A percentile compares a stretch with the other conserved stretches of the same genome.
phyloP scores from a whole-genome alignment of 169 alveolate genomes.

The Plasmodium gallinaceum region DNA sequence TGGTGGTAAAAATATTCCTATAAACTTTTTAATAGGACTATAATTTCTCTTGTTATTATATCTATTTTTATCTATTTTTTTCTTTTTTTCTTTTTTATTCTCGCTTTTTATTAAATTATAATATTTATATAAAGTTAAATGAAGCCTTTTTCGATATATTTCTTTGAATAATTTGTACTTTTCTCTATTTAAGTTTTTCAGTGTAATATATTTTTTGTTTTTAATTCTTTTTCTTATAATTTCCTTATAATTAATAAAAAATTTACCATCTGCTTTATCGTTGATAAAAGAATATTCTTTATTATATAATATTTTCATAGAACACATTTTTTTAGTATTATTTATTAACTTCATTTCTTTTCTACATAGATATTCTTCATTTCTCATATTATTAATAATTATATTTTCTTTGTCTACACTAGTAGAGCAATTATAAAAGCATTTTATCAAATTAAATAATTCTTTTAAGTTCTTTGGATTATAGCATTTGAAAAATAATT shows the following conservation, averaged over 20 bases:
- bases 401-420: neutral
- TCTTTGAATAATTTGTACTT: conserved; percentile 11
- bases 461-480: conserved; percentile 16
- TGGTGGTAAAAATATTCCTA: conserved; percentile 67
- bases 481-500: neutral
- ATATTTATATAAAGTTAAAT: conserved; percentile 5
- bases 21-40: conserved; percentile 26
- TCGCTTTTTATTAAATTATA: neutral
- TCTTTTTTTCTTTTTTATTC: neutral
- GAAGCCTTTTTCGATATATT: neutral
- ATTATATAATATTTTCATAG: conserved; percentile 10
- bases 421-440: neutral
- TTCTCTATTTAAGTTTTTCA: neutral
- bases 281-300: neutral
- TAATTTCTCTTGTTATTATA: neutral
- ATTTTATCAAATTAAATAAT: neutral
- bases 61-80: neutral
- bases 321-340: neutral
- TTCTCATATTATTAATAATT: too few species aligned
- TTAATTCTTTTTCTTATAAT: neutral
- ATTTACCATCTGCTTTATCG: neutral
- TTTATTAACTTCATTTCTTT: conserved; percentile 6
- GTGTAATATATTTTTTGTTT: neutral
- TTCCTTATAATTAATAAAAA: conserved; percentile 2
- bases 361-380: too few species aligned